phyloP scores from a whole-genome alignment of 192 early-diverging fungal genomes.

The Umbelopsis isabellina region DNA sequence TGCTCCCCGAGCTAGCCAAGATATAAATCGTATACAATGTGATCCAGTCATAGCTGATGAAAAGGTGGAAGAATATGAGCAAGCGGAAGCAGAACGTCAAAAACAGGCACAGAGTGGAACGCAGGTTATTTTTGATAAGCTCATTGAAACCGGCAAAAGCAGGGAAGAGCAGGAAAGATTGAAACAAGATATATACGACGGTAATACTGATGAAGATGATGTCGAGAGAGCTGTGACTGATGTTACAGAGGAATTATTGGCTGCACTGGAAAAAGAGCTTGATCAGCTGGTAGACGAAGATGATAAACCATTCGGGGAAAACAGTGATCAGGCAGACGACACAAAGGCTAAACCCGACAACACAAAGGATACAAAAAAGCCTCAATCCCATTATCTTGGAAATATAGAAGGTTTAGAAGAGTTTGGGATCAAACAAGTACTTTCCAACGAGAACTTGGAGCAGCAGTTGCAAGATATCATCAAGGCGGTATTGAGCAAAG shows the following conservation, averaged over 20 bases:
- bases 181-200: too few relatives aligned
- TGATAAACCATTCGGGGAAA: too few relatives aligned
- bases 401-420: neutral
- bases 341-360: neutral
- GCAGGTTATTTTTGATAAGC: too few relatives aligned
- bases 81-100: neutral
- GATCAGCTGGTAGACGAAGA: too few relatives aligned
- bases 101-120: neutral
- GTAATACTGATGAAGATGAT: too few relatives aligned
- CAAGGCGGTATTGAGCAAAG: neutral
- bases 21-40: slow-evolving; percentile 64
- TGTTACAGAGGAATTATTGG: too few relatives aligned
- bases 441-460: slow-evolving; percentile 4
- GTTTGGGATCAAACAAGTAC: neutral
- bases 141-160: too few relatives aligned
- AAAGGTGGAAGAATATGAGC: slow-evolving; percentile 8
- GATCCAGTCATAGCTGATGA: slow-evolving; percentile 63
- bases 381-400: neutral
- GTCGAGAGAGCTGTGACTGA: too few relatives aligned
- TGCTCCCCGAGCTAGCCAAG: slow-evolving; percentile 40
- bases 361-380: neutral
- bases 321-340: neutral
- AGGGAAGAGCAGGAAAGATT: too few relatives aligned
- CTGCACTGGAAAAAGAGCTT: too few relatives aligned
- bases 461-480: slow-evolving; percentile 6